Base-by-base conservation (phyloP, 129 eudicot genomes). In the Helianthus tuberosus region DNA sequence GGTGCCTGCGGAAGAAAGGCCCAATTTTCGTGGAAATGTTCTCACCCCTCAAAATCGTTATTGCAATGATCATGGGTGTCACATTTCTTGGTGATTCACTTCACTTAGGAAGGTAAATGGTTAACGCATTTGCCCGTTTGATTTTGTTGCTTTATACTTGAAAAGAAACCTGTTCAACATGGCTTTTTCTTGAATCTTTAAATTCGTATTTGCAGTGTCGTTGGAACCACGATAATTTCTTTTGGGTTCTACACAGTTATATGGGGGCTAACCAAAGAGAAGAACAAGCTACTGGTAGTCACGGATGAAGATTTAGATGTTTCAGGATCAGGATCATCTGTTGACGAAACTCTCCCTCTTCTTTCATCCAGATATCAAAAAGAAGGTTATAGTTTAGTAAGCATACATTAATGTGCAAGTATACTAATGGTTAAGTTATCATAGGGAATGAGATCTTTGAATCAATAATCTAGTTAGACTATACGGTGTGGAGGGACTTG, bases 1-100 rank as follows among this genome's bases (percentile, higher is more conserved):
- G 80, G 80, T 76, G 80, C 62, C 48, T 76, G 41, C 59, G 23
- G 75, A 76, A 68, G 69, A 76, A 76, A 68, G 80, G 80, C 32
- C 80, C 75, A 8, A 38, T 76, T 44, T 76, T 55, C 57, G 80
- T 57, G 50, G 49, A 62, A 12, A 76, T 76, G 80, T 76, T 76
- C 61, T n/a, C 69, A 0, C 79, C 79, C 20, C 65, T 75, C 44
- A 65, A 73, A 9, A 76, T 76, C 12, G 75, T 68, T 29, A 32
- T 76, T n/a, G 74, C 75, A 8, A 36, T 44, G 41, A 58, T 29
- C n/a, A 43, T 68, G 75, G 75, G 80, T 46, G 51, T 76, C 62
- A 46, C 74, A 29, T 57, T 47, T 76, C 80, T 76, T 29, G 75
- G 62, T 5, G 80, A 76, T 58, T 59, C 69, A 49, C 68, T 76